Conservation (phyloP, 2,329 filamentous ascomycete genomes). For the Diplodia seriata region DNA sequence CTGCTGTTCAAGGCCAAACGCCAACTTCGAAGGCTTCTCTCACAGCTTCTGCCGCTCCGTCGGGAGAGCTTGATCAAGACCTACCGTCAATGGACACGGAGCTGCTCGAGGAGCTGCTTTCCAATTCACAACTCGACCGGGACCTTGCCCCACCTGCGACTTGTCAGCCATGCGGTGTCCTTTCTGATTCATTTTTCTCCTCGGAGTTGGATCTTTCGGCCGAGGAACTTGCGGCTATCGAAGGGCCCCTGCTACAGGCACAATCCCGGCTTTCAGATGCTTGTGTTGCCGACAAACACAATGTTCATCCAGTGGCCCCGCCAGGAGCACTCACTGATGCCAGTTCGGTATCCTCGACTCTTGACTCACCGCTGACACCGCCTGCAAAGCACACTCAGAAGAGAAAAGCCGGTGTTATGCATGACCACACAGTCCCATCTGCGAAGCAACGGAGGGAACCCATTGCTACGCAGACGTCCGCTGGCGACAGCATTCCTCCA, state of each 20-base stretch:
- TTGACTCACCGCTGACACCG: background rate
- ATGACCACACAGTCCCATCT: background rate
- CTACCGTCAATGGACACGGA: background rate
- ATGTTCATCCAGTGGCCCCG: background rate
- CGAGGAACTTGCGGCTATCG: background rate
- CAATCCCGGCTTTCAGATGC: background rate
- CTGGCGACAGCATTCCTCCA: background rate
- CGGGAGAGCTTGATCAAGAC: background rate
- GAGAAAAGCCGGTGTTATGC: background rate
- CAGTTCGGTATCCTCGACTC: background rate
- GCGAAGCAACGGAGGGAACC: background rate
- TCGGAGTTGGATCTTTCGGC: background rate
- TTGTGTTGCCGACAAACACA: background rate
- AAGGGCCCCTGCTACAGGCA: background rate
- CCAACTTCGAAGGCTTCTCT: constrained; percentile 3
- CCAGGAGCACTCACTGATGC: background rate
- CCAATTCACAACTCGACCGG: background rate
- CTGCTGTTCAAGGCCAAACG: constrained; percentile 38
- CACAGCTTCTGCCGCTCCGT: background rate
- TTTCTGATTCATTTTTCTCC: background rate
- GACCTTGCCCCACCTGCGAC: background rate
- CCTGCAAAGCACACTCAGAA: background rate
- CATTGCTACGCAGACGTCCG: background rate
- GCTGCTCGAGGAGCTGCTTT: background rate
- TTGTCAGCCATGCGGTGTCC: background rate